Conservation (phyloP, 2,329 filamentous ascomycete genomes). For the Orbilia blumenaviensis region DNA sequence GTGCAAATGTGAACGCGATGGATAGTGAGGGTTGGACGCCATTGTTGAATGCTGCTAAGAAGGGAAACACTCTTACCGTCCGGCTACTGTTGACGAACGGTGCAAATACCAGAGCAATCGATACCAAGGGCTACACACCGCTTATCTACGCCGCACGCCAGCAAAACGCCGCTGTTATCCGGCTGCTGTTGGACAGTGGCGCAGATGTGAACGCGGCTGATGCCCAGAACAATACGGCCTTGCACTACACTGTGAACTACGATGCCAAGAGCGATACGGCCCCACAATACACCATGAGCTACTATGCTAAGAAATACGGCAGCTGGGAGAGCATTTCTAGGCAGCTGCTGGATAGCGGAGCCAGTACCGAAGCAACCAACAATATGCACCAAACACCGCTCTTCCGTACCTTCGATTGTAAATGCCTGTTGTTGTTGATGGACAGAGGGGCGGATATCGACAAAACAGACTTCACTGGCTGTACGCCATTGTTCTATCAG, state of each 20-base stretch:
- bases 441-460: no score
- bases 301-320: not conserved
- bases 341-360: not conserved
- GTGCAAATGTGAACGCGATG: no score
- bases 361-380: not conserved
- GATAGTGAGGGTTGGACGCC: no score
- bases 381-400: not conserved
- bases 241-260: no score
- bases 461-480: not conserved
- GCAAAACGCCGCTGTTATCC: not conserved
- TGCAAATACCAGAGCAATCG: not conserved
- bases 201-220: not conserved
- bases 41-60: not conserved
- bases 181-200: not conserved
- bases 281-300: no score
- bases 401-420: not conserved
- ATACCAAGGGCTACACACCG: not conserved
- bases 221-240: not conserved
- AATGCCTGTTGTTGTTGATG: no score
- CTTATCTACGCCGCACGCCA: not conserved
- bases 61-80: not conserved
- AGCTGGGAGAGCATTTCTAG: not conserved
- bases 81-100: not conserved
- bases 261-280: no score
- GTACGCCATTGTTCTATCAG: not conserved